Conservation (phyloP, 2,329 filamentous ascomycete species). For the Amauroascus verrucosus region DNA sequence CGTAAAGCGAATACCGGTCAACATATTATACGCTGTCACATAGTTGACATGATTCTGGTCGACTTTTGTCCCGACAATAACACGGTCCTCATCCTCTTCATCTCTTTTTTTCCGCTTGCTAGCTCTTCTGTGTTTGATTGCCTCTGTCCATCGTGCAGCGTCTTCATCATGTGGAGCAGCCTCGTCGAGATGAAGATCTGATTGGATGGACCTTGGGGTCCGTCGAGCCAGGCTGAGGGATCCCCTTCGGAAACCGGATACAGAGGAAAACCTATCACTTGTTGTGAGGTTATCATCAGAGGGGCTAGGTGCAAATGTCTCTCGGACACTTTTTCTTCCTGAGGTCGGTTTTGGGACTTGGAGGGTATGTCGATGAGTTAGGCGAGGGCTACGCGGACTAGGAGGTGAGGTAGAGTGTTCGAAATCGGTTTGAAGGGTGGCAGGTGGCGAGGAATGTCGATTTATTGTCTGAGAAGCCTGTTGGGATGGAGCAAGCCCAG, state of each 20-base stretch:
- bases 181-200: constrained; percentile 75
- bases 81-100: constrained; percentile 78
- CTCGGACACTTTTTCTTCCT: constrained; percentile 53
- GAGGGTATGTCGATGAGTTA: constrained; percentile 77
- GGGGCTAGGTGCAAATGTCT: constrained; percentile 42
- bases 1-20: constrained; percentile 94
- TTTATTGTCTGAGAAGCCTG: constrained; percentile 16
- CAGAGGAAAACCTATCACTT: constrained; percentile 73
- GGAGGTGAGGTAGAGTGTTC: constrained; percentile 14
- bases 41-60: constrained; percentile 96
- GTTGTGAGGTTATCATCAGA: constrained; percentile 53
- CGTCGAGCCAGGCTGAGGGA: constrained; percentile 76
- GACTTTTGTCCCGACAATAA: constrained; percentile 92
- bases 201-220: constrained; percentile 74
- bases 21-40: constrained; percentile 98
- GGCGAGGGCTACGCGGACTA: constrained; percentile 45
- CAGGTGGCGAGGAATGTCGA: constrained; percentile 11
- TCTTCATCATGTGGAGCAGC: constrained; percentile 71
- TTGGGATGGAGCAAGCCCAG: constrained; percentile 26
- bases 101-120: constrained; percentile 76
- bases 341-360: constrained; percentile 66
- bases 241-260: constrained; percentile 56
- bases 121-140: constrained; percentile 80
- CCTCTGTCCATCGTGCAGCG: constrained; percentile 82
- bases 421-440: constrained; percentile 9